phyloP scores from a whole-genome alignment of 495 filamentous ascomycete species.

The Cercophora newfieldiana region DNA sequence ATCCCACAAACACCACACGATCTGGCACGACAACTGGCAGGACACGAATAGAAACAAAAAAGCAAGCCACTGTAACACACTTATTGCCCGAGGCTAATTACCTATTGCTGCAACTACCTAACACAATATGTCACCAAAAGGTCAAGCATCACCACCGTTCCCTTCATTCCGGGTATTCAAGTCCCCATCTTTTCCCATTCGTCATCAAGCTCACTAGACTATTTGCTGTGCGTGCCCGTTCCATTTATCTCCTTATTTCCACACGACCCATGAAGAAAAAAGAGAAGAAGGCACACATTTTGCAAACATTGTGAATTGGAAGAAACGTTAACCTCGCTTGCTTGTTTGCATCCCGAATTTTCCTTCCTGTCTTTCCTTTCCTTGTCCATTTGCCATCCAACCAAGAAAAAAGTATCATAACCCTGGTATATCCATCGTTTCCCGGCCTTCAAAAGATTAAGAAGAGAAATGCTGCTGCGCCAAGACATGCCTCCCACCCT shows the following conservation, averaged over 20 bases:
- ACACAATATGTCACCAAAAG: neutral
- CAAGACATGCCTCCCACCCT: constrained; percentile 8
- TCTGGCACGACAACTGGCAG: neutral
- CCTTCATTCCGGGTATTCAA: constrained; percentile 1
- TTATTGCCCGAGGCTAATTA: neutral
- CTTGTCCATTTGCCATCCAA: neutral
- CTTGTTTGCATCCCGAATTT: neutral
- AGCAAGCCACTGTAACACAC: neutral
- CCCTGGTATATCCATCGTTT: constrained; percentile 16
- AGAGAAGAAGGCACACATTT: neutral
- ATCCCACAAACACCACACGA: neutral
- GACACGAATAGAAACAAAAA: neutral
- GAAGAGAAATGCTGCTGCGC: neutral
- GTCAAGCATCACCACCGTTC: neutral
- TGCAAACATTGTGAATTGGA: neutral
- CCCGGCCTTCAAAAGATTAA: constrained; percentile 2
- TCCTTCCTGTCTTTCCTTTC: neutral
- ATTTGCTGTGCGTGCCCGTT: neutral
- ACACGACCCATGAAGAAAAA: neutral
- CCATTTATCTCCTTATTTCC: neutral
- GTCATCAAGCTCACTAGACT: neutral
- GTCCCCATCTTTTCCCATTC: neutral
- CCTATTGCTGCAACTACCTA: neutral
- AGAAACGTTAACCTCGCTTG: neutral
- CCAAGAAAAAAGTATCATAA: neutral